Evolutionary conservation across 2,329 filamentous ascomycete species (phyloP), one percentile per base, ranked within the genome.

Genomic region (Fusarium subtropicale): DNA sequence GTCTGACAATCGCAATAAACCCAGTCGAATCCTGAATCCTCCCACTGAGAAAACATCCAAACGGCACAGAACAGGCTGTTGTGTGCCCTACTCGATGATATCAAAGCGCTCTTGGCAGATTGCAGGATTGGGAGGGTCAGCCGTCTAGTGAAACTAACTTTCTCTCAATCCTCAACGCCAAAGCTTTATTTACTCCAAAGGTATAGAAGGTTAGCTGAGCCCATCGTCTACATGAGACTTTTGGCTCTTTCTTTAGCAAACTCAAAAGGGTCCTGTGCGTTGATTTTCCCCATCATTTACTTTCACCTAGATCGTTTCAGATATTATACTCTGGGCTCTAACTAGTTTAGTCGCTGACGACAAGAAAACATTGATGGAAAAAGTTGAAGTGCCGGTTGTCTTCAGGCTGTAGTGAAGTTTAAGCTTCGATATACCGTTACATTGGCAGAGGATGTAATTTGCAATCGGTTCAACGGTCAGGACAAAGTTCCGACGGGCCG

Each of bases 1-100:
- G 28, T 54, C 53, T 50, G 50, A 70, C 66, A 54, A 59, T 52
- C 51, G 33, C n/a, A 70, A 59, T 67, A 42, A 58, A 53, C 45
- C 31, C 47, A 15, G 30, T 36, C 46, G 5, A 28, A 48, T n/a
- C 57, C 44, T 34, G 45, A 52, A 54, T 53, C 45, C 55, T 60
- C 36, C 30, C 34, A 33, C 20, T 31, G 15, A 26, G 10, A 42
- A 42, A 46, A 15, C 39, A 64, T 26, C 22, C 22, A 24, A 20
- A 20, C 34, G 26, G 26, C 34, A 41, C 26, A 38, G 18, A 38
- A 39, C 22, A 50, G 45, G n/a, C 26, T 47, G 28, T 12, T 26
- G n/a, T 9, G 41, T 22, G 47, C 34, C 34, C 33, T 44, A 18
- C 18, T 39, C 38, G 44, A 50, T 50, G 48, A 44, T 44, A 61